Percentiles rank a stretch among this genome's conserved stretches.
These are phyloP conservation scores for Medicago arabica DNA, from an alignment of 306 rosid genomes.

Conservation along the genomic window DNA sequence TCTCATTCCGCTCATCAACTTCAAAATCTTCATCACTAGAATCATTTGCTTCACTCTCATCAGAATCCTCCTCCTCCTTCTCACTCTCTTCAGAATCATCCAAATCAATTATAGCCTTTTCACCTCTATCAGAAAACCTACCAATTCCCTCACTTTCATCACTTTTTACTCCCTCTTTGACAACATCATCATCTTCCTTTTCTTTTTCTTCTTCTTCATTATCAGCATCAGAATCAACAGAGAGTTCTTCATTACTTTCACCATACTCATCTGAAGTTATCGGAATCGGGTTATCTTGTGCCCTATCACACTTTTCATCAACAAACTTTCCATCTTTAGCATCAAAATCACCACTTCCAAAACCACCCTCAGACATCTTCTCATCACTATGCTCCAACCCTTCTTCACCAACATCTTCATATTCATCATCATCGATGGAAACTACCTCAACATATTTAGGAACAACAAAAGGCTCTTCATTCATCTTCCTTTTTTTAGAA, in stretches of 20 bases:
- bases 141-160: background rate
- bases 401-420: background rate
- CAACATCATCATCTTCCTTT: background rate
- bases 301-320: background rate
- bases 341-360: background rate
- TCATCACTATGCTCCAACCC: background rate
- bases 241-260: background rate
- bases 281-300: background rate
- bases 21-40: conserved; percentile 4
- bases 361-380: background rate
- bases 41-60: background rate
- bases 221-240: background rate
- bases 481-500: background rate
- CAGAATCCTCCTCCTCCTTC: background rate
- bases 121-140: too few relatives aligned
- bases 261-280: background rate
- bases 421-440: background rate
- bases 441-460: background rate
- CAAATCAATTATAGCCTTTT: too few relatives aligned
- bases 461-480: background rate
- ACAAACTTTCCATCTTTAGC: background rate
- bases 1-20: background rate
- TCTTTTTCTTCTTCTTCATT: background rate
- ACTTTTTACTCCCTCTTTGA: background rate
- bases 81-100: background rate